These are phyloP conservation scores for Barbatosphaeria neglecta DNA, from an alignment of 495 filamentous ascomycete species.

Conservation along the genomic window DNA sequence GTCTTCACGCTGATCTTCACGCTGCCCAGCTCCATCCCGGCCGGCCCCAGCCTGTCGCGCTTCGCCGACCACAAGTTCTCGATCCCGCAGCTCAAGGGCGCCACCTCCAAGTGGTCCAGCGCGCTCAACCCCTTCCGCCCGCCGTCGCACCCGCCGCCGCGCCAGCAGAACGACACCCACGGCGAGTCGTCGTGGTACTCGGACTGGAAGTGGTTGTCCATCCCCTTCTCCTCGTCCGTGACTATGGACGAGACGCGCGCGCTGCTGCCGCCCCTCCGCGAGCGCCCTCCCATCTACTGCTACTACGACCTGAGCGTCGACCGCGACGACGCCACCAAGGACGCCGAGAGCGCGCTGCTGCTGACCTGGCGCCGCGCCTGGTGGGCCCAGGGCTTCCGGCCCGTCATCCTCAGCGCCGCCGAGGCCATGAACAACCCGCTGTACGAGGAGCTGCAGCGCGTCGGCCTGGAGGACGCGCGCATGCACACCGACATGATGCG, in stretches of 20 bases:
- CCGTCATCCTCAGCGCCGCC: conserved; percentile 63
- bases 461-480: conserved; percentile 36
- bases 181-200: conserved; percentile 75
- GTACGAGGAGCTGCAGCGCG: conserved; percentile 55
- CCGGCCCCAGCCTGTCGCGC: conserved; percentile 22
- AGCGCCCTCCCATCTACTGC: conserved; percentile 76
- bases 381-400: conserved; percentile 87
- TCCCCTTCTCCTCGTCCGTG: conserved; percentile 76
- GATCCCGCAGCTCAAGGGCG: conserved; percentile 33
- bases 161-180: conserved; percentile 64
- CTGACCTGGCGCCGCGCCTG: conserved; percentile 85
- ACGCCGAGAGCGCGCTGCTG: conserved; percentile 67
- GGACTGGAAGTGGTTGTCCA: conserved; percentile 71
- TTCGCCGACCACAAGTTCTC: conserved; percentile 29
- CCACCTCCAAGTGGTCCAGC: conserved; percentile 23
- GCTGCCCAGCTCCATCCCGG: conserved; percentile 29
- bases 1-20: conserved; percentile 37
- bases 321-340: conserved; percentile 45
- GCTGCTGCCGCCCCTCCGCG: conserved; percentile 68
- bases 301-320: conserved; percentile 68
- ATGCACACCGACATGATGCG: conserved; percentile 64
- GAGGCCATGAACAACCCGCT: conserved; percentile 80
- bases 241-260: conserved; percentile 77
- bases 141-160: conserved; percentile 61
- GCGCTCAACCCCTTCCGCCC: conserved; percentile 49